These are phyloP conservation scores for Spatholobus suberectus DNA, from an alignment of 306 rosid species.

Conservation along the genomic window DNA sequence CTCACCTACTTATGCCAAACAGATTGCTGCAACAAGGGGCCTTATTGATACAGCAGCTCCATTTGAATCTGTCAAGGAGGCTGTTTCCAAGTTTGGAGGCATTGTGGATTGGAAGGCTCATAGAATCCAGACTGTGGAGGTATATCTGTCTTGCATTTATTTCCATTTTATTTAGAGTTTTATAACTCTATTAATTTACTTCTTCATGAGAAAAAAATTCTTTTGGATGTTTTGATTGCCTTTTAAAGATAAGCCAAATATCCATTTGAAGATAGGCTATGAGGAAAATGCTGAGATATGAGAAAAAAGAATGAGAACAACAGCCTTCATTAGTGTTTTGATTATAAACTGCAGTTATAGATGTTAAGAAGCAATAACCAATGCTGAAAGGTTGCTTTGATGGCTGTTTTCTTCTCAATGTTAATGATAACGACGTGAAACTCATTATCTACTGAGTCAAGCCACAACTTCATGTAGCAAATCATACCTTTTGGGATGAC, in stretches of 20 bases:
- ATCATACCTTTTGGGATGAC: not conserved
- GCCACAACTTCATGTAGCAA: not conserved
- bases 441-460: not conserved
- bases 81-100: constrained; percentile 97
- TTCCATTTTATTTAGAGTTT: not conserved
- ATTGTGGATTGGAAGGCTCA: constrained; percentile 99
- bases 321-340: not conserved
- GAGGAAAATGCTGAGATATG: not conserved
- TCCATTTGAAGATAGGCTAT: not conserved
- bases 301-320: not conserved
- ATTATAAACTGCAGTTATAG: not conserved
- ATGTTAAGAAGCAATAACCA: not conserved
- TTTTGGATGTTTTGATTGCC: not conserved
- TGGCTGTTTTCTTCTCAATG: not conserved
- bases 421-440: not conserved
- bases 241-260: not conserved
- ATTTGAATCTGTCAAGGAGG: constrained; percentile 95
- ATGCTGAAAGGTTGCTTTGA: not conserved
- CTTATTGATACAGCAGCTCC: constrained; percentile 90
- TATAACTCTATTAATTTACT: not conserved
- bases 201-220: constrained; percentile 1
- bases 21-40: constrained; percentile 57
- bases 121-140: constrained; percentile 82
- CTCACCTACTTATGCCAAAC: constrained; percentile 51
- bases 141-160: constrained; percentile 39